phyloP scores from a whole-genome alignment of 2,329 filamentous ascomycete genomes.

The Talaromyces islandicus region DNA sequence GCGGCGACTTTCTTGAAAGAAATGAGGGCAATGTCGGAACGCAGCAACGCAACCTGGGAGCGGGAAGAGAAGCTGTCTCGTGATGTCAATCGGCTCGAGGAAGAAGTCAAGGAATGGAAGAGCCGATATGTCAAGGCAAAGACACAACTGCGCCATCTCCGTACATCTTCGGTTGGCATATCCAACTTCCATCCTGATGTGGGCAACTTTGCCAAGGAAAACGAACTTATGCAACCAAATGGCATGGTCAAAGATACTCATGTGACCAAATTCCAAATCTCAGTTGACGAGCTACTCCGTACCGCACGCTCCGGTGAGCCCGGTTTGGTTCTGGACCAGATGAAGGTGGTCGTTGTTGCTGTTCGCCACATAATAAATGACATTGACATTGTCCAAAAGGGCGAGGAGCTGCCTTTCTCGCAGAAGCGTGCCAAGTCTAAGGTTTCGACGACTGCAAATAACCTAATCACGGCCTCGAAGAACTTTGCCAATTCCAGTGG shows the following conservation, averaged over 20 bases:
- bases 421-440: slow-evolving; percentile 68
- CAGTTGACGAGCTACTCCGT: slow-evolving; percentile 83
- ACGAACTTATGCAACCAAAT: slow-evolving; percentile 63
- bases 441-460: slow-evolving; percentile 91
- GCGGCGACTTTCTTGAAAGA: slow-evolving; percentile 78
- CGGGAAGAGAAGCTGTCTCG: slow-evolving; percentile 72
- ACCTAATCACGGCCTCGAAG: slow-evolving; percentile 88
- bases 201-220: slow-evolving; percentile 56
- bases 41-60: slow-evolving; percentile 72
- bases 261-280: slow-evolving; percentile 89
- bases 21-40: slow-evolving; percentile 79
- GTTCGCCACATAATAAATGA: slow-evolving; percentile 82
- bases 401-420: slow-evolving; percentile 52
- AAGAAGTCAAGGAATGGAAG: slow-evolving; percentile 84
- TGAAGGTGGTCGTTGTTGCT: slow-evolving; percentile 78
- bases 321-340: slow-evolving; percentile 69
- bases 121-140: slow-evolving; percentile 81
- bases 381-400: slow-evolving; percentile 55
- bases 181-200: slow-evolving; percentile 40
- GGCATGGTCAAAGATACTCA: slow-evolving; percentile 87
- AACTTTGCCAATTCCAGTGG: slow-evolving; percentile 80
- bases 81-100: slow-evolving; percentile 70
- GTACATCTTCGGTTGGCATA: slow-evolving; percentile 72
- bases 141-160: slow-evolving; percentile 75
- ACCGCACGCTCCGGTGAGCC: slow-evolving; percentile 68